Conservation (phyloP, 352 stramenopile genomes). For the Globisporangium radiosum region DNA sequence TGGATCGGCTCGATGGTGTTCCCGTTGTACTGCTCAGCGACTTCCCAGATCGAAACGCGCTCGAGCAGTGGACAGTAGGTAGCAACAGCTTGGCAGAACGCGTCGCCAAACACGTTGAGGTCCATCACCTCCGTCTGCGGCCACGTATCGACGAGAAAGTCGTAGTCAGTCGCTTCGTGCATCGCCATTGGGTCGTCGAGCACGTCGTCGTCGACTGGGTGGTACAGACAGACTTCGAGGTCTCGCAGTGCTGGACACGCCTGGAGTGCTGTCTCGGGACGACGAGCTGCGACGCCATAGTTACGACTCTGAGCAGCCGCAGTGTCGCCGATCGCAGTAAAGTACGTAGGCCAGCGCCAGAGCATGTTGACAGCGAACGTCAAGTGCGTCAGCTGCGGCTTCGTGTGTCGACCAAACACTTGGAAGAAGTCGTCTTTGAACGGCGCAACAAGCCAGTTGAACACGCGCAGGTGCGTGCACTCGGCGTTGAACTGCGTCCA, state of each 20-base stretch:
- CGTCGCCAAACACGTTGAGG: conserved; percentile 29
- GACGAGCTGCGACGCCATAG: no score
- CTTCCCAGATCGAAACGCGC: conserved; percentile 26
- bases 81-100: conserved; percentile 20
- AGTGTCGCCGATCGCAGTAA: conserved; percentile 14
- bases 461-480: conserved; percentile 37
- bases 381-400: conserved; percentile 31
- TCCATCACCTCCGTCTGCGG: conserved; percentile 32
- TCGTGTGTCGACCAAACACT: conserved; percentile 32
- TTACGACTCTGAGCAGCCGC: conserved; percentile 19
- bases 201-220: conserved; percentile 22
- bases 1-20: conserved; percentile 18
- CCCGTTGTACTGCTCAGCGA: conserved; percentile 23
- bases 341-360: conserved; percentile 34
- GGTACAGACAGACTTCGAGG: conserved; percentile 32
- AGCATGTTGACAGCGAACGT: conserved; percentile 30
- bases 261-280: conserved; percentile 13
- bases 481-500: conserved; percentile 35
- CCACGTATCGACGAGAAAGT: conserved; percentile 16
- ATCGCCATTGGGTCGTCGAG: conserved; percentile 14
- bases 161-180: conserved; percentile 16
- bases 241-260: conserved; percentile 28
- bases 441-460: conserved; percentile 55
- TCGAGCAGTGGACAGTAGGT: conserved; percentile 23
- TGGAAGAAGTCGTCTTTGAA: conserved; percentile 43